Percentiles rank a stretch among this genome's conserved stretches.
These are phyloP conservation scores for Aspergillus affinis DNA, from an alignment of 495 filamentous ascomycete species.

Conservation along the genomic window DNA sequence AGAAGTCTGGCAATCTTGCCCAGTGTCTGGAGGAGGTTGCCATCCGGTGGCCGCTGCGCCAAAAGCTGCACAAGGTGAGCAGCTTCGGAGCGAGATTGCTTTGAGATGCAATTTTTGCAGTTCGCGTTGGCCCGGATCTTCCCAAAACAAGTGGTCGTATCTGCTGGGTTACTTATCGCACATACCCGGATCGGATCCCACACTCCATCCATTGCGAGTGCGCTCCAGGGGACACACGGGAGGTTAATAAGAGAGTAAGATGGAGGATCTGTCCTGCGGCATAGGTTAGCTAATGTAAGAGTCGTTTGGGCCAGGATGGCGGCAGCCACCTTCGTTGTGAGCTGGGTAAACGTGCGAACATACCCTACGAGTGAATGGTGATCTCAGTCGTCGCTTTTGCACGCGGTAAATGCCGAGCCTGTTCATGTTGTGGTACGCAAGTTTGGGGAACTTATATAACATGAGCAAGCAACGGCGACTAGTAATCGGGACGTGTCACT, in stretches of 20 bases:
- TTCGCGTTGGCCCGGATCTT: constrained; percentile 8
- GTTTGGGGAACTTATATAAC: neutral
- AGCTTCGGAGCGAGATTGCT: neutral
- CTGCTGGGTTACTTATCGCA: neutral
- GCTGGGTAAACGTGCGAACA: neutral
- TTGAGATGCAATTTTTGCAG: constrained; percentile 6
- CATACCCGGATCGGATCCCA: neutral
- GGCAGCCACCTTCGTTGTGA: neutral
- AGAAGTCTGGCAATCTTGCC: constrained; percentile 7
- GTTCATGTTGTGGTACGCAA: neutral
- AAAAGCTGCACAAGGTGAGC: constrained; percentile 3
- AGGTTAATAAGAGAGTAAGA: neutral
- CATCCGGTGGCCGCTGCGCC: constrained; percentile 2
- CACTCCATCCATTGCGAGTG: neutral
- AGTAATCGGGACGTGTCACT: neutral
- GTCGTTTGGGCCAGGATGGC: neutral
- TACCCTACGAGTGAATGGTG: neutral
- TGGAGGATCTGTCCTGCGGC: neutral
- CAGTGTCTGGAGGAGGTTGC: constrained; percentile 1
- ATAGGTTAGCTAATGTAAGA: neutral
- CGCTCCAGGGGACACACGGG: neutral
- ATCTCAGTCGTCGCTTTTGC: neutral
- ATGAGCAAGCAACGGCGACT: neutral
- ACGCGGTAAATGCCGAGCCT: neutral
- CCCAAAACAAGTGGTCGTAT: neutral